phyloP scores from a whole-genome alignment of 164 flowering plant genomes.

The Protea cynaroides region DNA sequence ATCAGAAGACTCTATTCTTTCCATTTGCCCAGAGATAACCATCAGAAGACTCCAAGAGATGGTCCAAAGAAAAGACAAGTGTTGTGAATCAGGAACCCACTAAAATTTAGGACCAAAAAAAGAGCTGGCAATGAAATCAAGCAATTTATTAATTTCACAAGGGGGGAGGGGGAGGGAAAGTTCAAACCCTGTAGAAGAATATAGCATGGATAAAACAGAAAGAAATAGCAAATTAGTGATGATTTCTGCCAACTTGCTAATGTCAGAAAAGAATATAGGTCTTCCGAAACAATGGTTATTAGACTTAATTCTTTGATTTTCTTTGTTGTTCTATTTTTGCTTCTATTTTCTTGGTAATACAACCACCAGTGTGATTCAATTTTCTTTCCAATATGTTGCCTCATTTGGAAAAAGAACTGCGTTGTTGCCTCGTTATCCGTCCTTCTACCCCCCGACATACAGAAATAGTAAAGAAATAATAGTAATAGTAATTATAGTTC shows the following conservation, averaged over 20 bases:
- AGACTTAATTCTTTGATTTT: too few species aligned
- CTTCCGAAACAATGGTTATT: neutral
- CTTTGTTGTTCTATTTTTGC: neutral
- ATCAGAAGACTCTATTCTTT: too few species aligned
- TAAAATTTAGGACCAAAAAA: neutral
- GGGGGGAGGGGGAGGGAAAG: too few species aligned
- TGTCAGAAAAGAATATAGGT: neutral
- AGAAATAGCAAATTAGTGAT: neutral
- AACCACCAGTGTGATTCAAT: neutral
- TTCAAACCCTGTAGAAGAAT: too few species aligned
- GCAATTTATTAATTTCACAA: neutral
- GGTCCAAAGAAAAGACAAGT: conserved; percentile 25
- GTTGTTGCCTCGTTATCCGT: too few species aligned
- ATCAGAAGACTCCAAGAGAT: conserved; percentile 29
- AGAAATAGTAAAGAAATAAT: too few species aligned
- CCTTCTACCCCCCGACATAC: too few species aligned
- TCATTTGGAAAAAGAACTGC: too few species aligned
- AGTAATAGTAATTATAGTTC: too few species aligned
- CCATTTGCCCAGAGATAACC: too few species aligned
- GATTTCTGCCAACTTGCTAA: neutral
- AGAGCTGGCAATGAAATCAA: neutral
- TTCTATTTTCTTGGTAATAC: neutral
- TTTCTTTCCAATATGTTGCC: neutral
- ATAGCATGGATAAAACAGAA: neutral
- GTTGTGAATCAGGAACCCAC: neutral